phyloP scores from a whole-genome alignment of 352 stramenopile species.

The Phytopythium cucurbitacearum region DNA sequence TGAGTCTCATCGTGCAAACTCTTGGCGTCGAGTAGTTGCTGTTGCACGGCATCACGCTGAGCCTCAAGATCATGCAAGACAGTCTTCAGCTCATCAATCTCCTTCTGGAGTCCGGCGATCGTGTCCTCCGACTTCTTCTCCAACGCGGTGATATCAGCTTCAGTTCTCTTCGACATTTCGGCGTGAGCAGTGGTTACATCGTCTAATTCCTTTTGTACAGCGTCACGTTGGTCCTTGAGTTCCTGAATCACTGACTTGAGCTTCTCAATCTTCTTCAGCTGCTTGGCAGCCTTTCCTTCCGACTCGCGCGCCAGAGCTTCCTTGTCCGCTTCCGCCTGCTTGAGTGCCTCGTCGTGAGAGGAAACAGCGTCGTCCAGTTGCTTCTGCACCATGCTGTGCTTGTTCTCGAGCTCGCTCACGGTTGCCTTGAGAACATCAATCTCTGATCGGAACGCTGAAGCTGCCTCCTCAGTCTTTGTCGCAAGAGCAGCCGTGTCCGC shows the following conservation, averaged over 20 bases:
- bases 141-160: slow-evolving; percentile 14
- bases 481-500: slow-evolving; percentile 11
- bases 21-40: neutral
- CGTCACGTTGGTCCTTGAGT: slow-evolving; percentile 8
- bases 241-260: slow-evolving; percentile 8
- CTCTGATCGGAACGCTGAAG: too few species aligned
- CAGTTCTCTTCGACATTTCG: too few species aligned
- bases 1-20: too few species aligned
- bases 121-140: slow-evolving; percentile 22
- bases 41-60: slow-evolving; percentile 13
- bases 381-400: neutral
- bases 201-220: too few species aligned
- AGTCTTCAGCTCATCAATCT: slow-evolving; percentile 22
- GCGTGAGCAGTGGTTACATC: too few species aligned
- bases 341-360: too few species aligned
- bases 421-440: neutral
- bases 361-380: neutral
- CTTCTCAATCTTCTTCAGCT: slow-evolving; percentile 12
- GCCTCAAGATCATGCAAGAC: slow-evolving; percentile 9
- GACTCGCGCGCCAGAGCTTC: slow-evolving; percentile 3
- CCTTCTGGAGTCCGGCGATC: slow-evolving; percentile 14
- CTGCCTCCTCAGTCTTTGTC: neutral
- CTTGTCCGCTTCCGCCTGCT: slow-evolving; percentile 12
- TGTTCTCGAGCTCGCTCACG: slow-evolving; percentile 9
- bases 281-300: neutral